A percentile compares a stretch with the other conserved stretches of the same genome.
phyloP scores from a whole-genome alignment of 2,329 filamentous ascomycete species.

The Fusarium poae region DNA sequence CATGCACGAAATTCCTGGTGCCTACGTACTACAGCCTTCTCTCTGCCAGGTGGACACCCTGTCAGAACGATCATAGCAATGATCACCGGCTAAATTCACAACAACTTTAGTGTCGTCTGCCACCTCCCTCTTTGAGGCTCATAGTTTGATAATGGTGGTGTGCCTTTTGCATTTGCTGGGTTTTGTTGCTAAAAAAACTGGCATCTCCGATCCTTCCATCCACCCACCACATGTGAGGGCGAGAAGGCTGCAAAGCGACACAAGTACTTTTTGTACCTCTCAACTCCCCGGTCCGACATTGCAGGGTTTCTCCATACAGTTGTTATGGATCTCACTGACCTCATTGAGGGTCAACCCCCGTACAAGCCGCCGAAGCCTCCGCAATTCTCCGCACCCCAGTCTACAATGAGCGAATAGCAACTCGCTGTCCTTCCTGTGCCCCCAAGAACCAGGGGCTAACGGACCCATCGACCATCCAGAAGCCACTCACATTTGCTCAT shows the following conservation, averaged over 20 bases:
- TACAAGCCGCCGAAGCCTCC: slow-evolving; percentile 45
- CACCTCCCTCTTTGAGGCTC: slow-evolving; percentile 43
- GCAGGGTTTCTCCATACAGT: slow-evolving; percentile 48
- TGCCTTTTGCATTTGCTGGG: slow-evolving; percentile 6
- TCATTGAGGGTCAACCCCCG: slow-evolving; percentile 44
- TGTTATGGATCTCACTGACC: slow-evolving; percentile 41
- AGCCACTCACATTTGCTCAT: slow-evolving; percentile 14
- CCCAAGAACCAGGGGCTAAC: slow-evolving; percentile 19
- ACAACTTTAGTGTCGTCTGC: slow-evolving; percentile 19
- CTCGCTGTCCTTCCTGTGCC: neutral
- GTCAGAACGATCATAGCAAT: slow-evolving; percentile 29
- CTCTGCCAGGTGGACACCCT: slow-evolving; percentile 20
- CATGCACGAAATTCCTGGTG: slow-evolving; percentile 39
- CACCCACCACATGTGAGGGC: slow-evolving; percentile 20
- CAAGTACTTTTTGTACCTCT: slow-evolving; percentile 28
- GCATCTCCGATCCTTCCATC: slow-evolving; percentile 33
- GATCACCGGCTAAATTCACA: slow-evolving; percentile 35
- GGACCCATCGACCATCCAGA: slow-evolving; percentile 24
- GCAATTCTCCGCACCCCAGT: slow-evolving; percentile 32
- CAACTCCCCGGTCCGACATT: slow-evolving; percentile 29
- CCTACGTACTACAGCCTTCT: slow-evolving; percentile 20
- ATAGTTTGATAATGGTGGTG: slow-evolving; percentile 30
- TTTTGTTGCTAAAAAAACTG: slow-evolving; percentile 28
- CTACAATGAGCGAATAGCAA: slow-evolving; percentile 20
- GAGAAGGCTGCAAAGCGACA: slow-evolving; percentile 16